Base-by-base conservation (phyloP, 2,329 filamentous ascomycete genomes). In the Claviceps sp. region DNA sequence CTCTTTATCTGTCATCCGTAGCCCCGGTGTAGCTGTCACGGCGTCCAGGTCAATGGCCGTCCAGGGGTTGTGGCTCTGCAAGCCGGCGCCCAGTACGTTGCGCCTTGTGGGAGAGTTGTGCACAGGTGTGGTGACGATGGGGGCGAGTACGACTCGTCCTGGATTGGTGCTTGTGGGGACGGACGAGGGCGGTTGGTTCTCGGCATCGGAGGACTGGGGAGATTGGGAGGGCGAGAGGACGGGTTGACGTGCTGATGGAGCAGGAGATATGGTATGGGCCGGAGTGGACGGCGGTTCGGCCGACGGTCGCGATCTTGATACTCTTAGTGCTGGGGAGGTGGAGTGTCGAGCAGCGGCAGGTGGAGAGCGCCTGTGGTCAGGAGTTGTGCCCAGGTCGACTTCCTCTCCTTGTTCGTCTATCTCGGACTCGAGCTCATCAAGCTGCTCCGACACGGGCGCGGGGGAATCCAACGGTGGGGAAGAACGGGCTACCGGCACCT, bases 151-250 rank as follows among this genome's bases (percentile, higher is more conserved):
- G 24, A 76, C 65, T 5, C 74, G 71, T 62, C 74, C 76, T 48
- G 67, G 59, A 55, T 67, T 62, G 54, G 69, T 50, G 58, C 69
- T 73, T 50, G 71, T 71, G 1, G 77, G 78, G 50, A 74, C 78
- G 5, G 82, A 81, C 1, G 84, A 86, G 0, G 87, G 87, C 1
- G 85, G 85, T 47, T 79, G 81, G 58, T 91, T 91, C 65, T 93
- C 87, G 0, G 84, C 85, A 62, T 93, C 84, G 0, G 87, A 90
- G 1, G 85, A 84, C 59, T 88, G 85, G 0, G 83, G 83, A 1
- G 85, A 86, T 18, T 77, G 77, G 0, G 84, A 86, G 0, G 81
- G 82, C 0, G 79, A 80, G 5, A 78, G 58, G 1, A 68, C 77
- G 13, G 78, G 65, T 55, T 81, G 78, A 51, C 72, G 73, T 11